These are phyloP conservation scores for Huntiella moniliformis DNA, from an alignment of 2,329 filamentous ascomycete genomes.

Conservation along the genomic window DNA sequence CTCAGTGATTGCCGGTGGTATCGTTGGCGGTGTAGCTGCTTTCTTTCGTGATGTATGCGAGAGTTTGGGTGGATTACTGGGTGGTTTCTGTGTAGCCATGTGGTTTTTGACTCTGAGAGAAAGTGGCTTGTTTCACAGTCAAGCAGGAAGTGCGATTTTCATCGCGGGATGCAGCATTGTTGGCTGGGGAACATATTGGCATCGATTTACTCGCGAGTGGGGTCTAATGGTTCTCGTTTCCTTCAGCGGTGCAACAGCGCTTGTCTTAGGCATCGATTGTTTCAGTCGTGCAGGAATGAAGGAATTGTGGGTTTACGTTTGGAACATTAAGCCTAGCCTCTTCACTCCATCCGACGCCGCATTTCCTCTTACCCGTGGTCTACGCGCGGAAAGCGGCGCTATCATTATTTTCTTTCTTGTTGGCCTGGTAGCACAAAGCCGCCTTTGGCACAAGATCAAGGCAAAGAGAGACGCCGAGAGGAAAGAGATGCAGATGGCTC, in stretches of 20 bases:
- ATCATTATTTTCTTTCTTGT: slow-evolving; percentile 56
- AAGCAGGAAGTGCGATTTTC: slow-evolving; percentile 49
- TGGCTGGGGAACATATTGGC: slow-evolving; percentile 59
- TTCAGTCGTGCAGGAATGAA: slow-evolving; percentile 80
- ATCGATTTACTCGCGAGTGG: slow-evolving; percentile 57
- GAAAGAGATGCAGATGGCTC: slow-evolving; percentile 28
- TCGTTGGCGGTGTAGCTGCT: slow-evolving; percentile 55
- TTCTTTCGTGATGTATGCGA: slow-evolving; percentile 73
- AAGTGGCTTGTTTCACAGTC: slow-evolving; percentile 51
- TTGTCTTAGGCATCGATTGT: slow-evolving; percentile 75
- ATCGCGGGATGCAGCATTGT: slow-evolving; percentile 53
- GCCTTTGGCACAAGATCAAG: slow-evolving; percentile 66
- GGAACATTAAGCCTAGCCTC: slow-evolving; percentile 59
- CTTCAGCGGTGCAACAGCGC: slow-evolving; percentile 62
- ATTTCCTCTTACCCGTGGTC: slow-evolving; percentile 73
- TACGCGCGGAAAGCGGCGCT: slow-evolving; percentile 65
- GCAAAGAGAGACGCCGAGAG: slow-evolving; percentile 37
- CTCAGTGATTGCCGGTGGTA: slow-evolving; percentile 48
- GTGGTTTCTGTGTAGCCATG: slow-evolving; percentile 73
- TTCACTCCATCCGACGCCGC: slow-evolving; percentile 52
- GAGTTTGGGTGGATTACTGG: slow-evolving; percentile 64
- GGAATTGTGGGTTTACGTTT: slow-evolving; percentile 90
- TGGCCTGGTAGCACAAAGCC: slow-evolving; percentile 68
- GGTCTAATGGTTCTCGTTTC: slow-evolving; percentile 58
- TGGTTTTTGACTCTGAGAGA: slow-evolving; percentile 67